phyloP scores from a whole-genome alignment of 1,284 basidiomycete genomes.

The Trichosporon faecale region DNA sequence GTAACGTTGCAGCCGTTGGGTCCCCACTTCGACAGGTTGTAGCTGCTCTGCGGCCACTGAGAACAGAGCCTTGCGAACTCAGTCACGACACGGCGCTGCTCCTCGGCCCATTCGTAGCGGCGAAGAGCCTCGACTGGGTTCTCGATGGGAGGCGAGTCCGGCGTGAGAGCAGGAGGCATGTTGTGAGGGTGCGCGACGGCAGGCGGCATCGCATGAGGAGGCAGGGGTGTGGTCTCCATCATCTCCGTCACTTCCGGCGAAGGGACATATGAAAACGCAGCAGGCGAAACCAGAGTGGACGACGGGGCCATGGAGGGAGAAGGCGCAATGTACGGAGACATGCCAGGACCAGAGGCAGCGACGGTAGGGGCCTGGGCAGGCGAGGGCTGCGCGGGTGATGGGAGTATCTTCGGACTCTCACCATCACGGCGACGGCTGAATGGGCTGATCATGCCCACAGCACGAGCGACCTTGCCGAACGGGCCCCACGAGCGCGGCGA shows the following conservation, averaged over 20 bases:
- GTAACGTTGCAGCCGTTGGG: slow-evolving; percentile 52
- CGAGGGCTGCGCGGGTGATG: slow-evolving; percentile 17
- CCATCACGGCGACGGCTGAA: slow-evolving; percentile 28
- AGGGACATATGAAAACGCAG: slow-evolving; percentile 23
- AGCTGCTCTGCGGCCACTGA: slow-evolving; percentile 75
- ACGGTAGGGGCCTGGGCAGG: not conserved
- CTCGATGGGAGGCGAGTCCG: slow-evolving; percentile 22
- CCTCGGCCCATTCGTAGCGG: slow-evolving; percentile 37
- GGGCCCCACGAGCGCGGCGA: slow-evolving; percentile 38
- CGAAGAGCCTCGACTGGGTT: slow-evolving; percentile 26
- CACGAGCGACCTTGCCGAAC: slow-evolving; percentile 46
- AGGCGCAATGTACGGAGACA: slow-evolving; percentile 22
- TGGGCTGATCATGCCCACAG: slow-evolving; percentile 35
- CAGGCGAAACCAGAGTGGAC: slow-evolving; percentile 18
- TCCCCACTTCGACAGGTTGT: slow-evolving; percentile 73
- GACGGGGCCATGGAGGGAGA: slow-evolving; percentile 15
- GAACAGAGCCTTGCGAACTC: slow-evolving; percentile 46
- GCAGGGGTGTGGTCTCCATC: slow-evolving; percentile 19
- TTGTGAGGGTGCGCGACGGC: slow-evolving; percentile 25
- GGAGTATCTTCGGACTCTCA: slow-evolving; percentile 19
- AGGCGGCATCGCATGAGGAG: slow-evolving; percentile 22
- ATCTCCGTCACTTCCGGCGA: slow-evolving; percentile 23
- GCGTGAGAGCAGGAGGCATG: slow-evolving; percentile 24
- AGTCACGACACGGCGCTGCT: slow-evolving; percentile 34
- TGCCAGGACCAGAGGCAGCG: not conserved